Conservation (phyloP, 2,329 filamentous ascomycete genomes). For the Botrytis porri region DNA sequence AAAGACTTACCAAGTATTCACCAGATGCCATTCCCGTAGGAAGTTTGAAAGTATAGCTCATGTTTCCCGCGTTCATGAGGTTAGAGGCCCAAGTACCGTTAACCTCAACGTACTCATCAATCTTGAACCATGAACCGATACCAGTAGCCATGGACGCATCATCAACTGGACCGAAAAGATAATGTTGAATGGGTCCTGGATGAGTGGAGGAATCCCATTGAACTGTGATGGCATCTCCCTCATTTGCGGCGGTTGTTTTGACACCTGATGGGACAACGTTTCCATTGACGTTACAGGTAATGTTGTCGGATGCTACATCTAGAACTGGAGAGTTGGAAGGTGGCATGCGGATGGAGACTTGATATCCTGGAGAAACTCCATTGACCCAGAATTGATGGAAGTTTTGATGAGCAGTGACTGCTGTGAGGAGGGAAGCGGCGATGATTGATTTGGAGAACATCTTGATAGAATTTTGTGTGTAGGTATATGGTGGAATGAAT, state of each 20-base stretch:
- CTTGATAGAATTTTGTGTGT: conserved; percentile 17
- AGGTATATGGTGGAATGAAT: conserved; percentile 24
- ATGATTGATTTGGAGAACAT: conserved; percentile 35
- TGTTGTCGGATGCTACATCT: conserved; percentile 46
- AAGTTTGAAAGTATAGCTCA: conserved; percentile 31
- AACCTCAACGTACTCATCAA: conserved; percentile 34
- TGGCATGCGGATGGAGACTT: conserved; percentile 45
- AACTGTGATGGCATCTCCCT: conserved; percentile 40
- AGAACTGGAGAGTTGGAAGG: conserved; percentile 49
- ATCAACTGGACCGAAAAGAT: conserved; percentile 38
- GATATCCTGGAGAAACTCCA: conserved; percentile 39
- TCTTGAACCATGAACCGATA: conserved; percentile 38
- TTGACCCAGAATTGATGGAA: conserved; percentile 45
- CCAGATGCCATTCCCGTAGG: conserved; percentile 29
- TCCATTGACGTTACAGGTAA: conserved; percentile 48
- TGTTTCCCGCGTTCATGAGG: conserved; percentile 33
- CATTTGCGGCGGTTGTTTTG: conserved; percentile 37
- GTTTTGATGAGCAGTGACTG: conserved; percentile 42
- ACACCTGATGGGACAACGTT: conserved; percentile 37
- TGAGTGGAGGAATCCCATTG: conserved; percentile 42
- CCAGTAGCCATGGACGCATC: conserved; percentile 34
- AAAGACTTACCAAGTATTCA: conserved; percentile 27
- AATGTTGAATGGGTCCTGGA: conserved; percentile 43
- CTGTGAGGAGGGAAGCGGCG: conserved; percentile 31
- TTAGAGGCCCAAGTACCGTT: conserved; percentile 37